Percentiles rank a stretch among this genome's conserved stretches.
Evolutionary conservation across 352 stramenopile species (phyloP).

Genomic region (Pythium sukuiense): DNA sequence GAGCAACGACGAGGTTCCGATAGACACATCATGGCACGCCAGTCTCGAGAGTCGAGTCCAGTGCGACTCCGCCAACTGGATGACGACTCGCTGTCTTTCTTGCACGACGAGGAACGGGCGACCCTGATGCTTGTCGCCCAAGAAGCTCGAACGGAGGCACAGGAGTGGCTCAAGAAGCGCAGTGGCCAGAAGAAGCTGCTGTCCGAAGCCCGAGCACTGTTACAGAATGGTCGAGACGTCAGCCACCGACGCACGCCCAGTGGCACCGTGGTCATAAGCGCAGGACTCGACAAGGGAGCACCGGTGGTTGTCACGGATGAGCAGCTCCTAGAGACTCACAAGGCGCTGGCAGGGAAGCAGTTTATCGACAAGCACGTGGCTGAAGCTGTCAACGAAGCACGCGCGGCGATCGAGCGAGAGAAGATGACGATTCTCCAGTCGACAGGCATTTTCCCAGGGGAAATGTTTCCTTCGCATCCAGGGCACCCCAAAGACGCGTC

Average conservation of each 20-base stretch:
- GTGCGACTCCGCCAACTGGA: conserved; percentile 23
- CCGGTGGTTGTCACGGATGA: conserved; percentile 21
- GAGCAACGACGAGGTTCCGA: not conserved
- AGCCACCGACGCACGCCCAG: conserved; percentile 49
- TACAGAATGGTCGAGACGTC: conserved; percentile 37
- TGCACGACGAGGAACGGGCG: conserved; percentile 59
- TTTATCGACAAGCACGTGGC: conserved; percentile 83
- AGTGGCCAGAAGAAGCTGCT: conserved; percentile 78
- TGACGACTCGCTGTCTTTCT: conserved; percentile 34
- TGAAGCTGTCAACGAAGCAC: conserved; percentile 55
- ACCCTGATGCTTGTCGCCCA: conserved; percentile 69
- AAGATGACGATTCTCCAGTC: conserved; percentile 67
- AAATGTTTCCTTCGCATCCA: not conserved
- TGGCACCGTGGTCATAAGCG: conserved; percentile 35
- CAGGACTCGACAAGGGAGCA: conserved; percentile 9
- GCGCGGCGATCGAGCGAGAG: conserved; percentile 67
- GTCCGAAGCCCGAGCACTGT: conserved; percentile 56
- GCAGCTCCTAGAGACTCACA: conserved; percentile 54
- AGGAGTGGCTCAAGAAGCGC: conserved; percentile 72
- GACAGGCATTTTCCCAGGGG: conserved; percentile 56
- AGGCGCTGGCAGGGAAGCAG: conserved; percentile 47
- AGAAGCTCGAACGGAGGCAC: conserved; percentile 60
- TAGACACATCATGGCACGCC: not conserved
- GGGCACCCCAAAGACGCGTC: conserved; percentile 1
- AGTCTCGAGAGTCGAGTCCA: conserved; percentile 2